Evolutionary conservation across 208 protist species (phyloP).

Genomic region (Acanthamoeba healyi): DNA sequence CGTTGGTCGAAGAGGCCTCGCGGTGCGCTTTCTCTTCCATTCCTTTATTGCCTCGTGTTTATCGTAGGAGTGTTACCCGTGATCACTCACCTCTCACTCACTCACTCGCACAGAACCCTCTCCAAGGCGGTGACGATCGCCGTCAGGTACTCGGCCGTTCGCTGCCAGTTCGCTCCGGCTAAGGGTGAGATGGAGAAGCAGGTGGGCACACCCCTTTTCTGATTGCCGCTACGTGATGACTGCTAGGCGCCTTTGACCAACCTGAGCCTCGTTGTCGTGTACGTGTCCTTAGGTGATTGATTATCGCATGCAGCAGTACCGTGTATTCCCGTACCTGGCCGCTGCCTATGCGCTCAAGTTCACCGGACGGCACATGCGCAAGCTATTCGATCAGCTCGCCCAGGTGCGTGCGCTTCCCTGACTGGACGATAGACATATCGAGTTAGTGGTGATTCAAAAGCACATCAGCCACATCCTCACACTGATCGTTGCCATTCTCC

Average conservation of each 20-base stretch:
- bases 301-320: slow-evolving; percentile 77
- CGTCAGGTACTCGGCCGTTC: slow-evolving; percentile 79
- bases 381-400: slow-evolving; percentile 69
- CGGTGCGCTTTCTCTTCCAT: background rate
- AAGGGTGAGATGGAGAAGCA: slow-evolving; percentile 36
- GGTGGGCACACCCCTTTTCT: too few species aligned
- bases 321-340: slow-evolving; percentile 72
- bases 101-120: background rate
- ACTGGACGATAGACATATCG: background rate
- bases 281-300: slow-evolving; percentile 34
- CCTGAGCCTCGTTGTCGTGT: background rate
- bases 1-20: slow-evolving; percentile 56
- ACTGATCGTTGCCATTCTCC: background rate
- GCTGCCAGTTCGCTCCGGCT: slow-evolving; percentile 79
- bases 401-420: background rate
- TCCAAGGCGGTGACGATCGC: slow-evolving; percentile 79
- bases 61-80: background rate
- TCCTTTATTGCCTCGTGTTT: too few species aligned
- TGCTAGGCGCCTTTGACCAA: background rate
- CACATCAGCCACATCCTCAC: too few species aligned
- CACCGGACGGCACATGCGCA: slow-evolving; percentile 74
- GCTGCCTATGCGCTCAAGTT: slow-evolving; percentile 75
- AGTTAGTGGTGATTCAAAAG: too few species aligned
- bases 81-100: background rate
- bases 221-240: too few species aligned